Evolutionary conservation across 1,284 basidiomycete genomes (phyloP), one percentile per base, ranked within the genome.

Genomic region (Xerocomus amazonicus): DNA sequence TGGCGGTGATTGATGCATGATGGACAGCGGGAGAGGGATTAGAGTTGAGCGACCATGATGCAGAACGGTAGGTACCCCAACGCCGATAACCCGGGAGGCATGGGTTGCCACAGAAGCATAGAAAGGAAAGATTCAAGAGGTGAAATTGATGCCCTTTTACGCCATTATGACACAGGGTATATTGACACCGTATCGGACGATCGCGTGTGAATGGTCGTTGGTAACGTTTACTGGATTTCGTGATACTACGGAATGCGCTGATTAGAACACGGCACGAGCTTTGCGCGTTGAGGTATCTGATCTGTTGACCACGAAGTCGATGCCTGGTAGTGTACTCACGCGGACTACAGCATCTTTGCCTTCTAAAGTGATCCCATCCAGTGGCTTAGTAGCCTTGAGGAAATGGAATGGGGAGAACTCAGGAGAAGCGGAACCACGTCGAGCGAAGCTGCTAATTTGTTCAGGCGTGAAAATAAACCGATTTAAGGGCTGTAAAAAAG

Each of bases 61-160:
- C 45, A 32, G n/a, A 38, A 39, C 50, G 63, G 61, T 65, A 62
- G 51, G 58, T 51, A 50, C 49, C 14, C 40, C 12, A 12, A 31
- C 12, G 29, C 19, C 19, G 19, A 4, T 23, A 23, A 4, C 19
- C 19, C 19, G 19, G 19, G 19, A 23, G 19, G 19, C 19, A 23
- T 61, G 48, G 52, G 52, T 42, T 52, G 61, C 59, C 61, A 67
- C 53, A 67, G 65, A 65, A 67, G 53, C 52, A 49, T 45, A 39
- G 51, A 46, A 56, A 59, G 47, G 51, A 46, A 56, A 59, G 47
- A 51, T 63, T 51, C 48, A 48, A 54, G 63, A 65, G 60, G 45
- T 53, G 37, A 48, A 53, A 46, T 62, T 39, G 47, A 45, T 41
- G 17, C 45, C 28, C 60, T 62, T 65, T 56, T 45, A 42, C 59